These are phyloP conservation scores for Rosa chinensis DNA, from an alignment of 306 rosid species.

Conservation along the genomic window DNA sequence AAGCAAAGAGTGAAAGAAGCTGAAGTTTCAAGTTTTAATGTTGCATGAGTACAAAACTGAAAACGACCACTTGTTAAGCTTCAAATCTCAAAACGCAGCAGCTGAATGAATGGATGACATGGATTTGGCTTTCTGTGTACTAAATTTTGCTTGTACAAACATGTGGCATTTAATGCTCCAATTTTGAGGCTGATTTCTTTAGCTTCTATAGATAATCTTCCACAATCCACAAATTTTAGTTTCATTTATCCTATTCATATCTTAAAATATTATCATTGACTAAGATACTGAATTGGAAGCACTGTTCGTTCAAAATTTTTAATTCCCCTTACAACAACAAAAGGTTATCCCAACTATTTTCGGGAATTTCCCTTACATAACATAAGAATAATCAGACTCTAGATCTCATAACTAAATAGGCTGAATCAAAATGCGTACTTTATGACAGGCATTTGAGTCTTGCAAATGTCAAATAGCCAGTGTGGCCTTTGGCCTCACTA, in stretches of 20 bases:
- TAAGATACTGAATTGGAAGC: neutral
- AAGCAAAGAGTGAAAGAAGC: neutral
- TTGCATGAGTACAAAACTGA: slow-evolving; percentile 27
- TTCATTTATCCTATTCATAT: neutral
- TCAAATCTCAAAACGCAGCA: neutral
- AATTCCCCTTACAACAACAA: neutral
- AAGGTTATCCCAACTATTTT: neutral
- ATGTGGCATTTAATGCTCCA: slow-evolving; percentile 10
- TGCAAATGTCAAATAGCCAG: slow-evolving; percentile 87
- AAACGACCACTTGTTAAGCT: neutral
- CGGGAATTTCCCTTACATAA: neutral
- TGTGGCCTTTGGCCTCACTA: slow-evolving; percentile 85
- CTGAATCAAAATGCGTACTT: slow-evolving; percentile 10
- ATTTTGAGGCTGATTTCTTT: slow-evolving; percentile 5
- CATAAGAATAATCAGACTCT: neutral
- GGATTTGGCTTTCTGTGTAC: slow-evolving; percentile 1
- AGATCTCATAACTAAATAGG: neutral
- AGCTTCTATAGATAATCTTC: neutral
- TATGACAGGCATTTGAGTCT: slow-evolving; percentile 61
- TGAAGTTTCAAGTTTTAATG: neutral
- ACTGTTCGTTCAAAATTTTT: neutral
- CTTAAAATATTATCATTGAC: neutral
- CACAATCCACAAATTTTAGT: neutral
- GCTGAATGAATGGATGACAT: slow-evolving; percentile 16
- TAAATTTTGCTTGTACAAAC: slow-evolving; percentile 10